phyloP scores from a whole-genome alignment of 2,329 filamentous ascomycete genomes.

The Penicillium polonicum region DNA sequence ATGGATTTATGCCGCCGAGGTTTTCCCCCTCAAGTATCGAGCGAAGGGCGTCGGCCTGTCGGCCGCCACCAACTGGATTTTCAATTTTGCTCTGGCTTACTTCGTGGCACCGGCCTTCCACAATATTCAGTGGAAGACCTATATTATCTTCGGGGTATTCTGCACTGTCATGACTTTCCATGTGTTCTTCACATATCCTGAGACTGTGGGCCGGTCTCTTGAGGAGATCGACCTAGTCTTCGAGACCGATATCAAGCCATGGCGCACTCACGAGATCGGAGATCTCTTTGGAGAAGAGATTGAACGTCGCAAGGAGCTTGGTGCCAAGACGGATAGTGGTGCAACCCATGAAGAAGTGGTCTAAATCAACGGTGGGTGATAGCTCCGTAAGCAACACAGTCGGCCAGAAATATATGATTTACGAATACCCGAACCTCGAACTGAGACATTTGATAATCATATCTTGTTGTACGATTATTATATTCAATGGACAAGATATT shows the following conservation, averaged over 20 bases:
- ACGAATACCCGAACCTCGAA: neutral
- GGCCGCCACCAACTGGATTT: slow-evolving; percentile 63
- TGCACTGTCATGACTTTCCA: slow-evolving; percentile 68
- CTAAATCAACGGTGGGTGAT: neutral
- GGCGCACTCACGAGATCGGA: slow-evolving; percentile 28
- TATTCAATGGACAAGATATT: no score
- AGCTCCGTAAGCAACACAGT: neutral
- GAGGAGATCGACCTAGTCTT: slow-evolving; percentile 78
- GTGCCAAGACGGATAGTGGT: slow-evolving; percentile 3
- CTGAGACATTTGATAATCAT: neutral
- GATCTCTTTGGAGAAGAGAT: slow-evolving; percentile 29
- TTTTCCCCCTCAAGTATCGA: slow-evolving; percentile 64
- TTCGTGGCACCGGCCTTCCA: slow-evolving; percentile 60
- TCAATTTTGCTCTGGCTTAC: slow-evolving; percentile 56
- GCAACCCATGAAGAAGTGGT: slow-evolving; percentile 22
- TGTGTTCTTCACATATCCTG: slow-evolving; percentile 64
- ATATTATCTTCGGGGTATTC: slow-evolving; percentile 75
- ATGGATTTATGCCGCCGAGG: slow-evolving; percentile 61
- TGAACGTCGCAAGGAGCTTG: slow-evolving; percentile 17
- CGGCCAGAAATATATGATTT: neutral
- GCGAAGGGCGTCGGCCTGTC: slow-evolving; percentile 63
- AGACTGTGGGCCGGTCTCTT: slow-evolving; percentile 69
- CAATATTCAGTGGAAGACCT: slow-evolving; percentile 61
- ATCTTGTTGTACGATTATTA: no score
- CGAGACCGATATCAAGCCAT: slow-evolving; percentile 33